phyloP scores from a whole-genome alignment of 352 stramenopile genomes.

The Pythium dissimile region DNA sequence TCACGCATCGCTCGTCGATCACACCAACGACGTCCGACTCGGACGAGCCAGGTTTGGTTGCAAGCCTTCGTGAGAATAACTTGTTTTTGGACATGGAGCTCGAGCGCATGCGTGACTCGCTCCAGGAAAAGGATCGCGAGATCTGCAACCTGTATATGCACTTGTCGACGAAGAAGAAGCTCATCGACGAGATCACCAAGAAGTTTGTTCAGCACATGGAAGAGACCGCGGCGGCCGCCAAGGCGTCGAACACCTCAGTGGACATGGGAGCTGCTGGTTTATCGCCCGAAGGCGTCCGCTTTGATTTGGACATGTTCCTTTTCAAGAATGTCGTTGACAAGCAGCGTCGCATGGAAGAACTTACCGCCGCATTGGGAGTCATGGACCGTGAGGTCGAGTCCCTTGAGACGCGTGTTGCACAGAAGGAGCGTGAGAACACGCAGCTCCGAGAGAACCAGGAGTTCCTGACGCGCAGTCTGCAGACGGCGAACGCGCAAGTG shows the following conservation, averaged over 20 bases:
- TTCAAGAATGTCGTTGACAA: conserved; percentile 73
- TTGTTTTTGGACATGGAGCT: conserved; percentile 41
- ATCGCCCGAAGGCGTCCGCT: conserved; percentile 28
- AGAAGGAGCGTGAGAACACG: conserved; percentile 51
- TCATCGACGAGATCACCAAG: conserved; percentile 69
- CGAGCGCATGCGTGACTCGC: conserved; percentile 34
- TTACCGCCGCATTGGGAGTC: conserved; percentile 51
- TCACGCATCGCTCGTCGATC: neutral
- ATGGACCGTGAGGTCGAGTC: conserved; percentile 69
- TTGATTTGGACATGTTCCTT: conserved; percentile 73
- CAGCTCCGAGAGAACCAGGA: conserved; percentile 56
- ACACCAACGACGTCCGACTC: neutral
- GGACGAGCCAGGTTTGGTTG: conserved; percentile 14
- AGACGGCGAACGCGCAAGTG: conserved; percentile 49
- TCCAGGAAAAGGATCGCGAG: conserved; percentile 78
- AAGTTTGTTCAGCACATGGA: conserved; percentile 59
- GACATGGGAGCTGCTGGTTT: neutral
- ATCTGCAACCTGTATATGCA: conserved; percentile 80
- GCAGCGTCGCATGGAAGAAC: conserved; percentile 60
- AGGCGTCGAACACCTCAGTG: conserved; percentile 4
- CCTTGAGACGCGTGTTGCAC: conserved; percentile 48
- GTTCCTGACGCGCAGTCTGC: conserved; percentile 40
- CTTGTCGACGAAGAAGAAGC: conserved; percentile 76
- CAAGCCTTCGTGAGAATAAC: conserved; percentile 31
- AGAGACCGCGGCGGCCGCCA: conserved; percentile 25